Evolutionary conservation across 2,329 filamentous ascomycete species (phyloP), one percentile per base, ranked within the genome.

Genomic region (Sporothrix variecibatus): DNA sequence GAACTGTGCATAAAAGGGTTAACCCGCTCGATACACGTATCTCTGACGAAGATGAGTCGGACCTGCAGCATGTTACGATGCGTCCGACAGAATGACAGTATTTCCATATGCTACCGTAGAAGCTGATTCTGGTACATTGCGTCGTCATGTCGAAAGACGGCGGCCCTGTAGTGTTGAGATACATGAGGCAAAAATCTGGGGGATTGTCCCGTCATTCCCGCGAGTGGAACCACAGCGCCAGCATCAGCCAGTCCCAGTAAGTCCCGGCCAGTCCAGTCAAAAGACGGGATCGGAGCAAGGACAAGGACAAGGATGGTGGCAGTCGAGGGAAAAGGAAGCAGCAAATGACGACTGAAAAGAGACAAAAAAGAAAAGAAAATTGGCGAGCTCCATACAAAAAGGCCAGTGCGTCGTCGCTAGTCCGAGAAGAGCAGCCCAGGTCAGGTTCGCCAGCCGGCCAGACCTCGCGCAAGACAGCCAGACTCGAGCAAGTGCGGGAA

Each of bases 201-300:
- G 64, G 64, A 49, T 68, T 68, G n/a, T 68, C 64, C 64, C 64
- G 64, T 23, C 23, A 26, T 68, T 49, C 40, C 40, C 43, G 40
- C 15, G 40, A 23, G 60, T 23, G 60, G 34, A 34, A 17, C 23
- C 20, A 23, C 31, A n/a, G 7, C 51, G 9, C 56, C 20, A n/a
- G 49, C 20, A 23, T n/a, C 20, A 53, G 49, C 7, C 20, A 8
- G 49, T n/a, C 40, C 40, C 40, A 43, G 38, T 40, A 4, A 9
- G 38, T 40, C n/a, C 38, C 38, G 9, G 40, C 12, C 40, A 15
- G 40, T 43, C 40, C 40, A 43, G 40, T 43, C 12, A 12, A 11
- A 43, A 43, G 12, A 17, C 6, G 26, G 26, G 26, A 31, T 58
- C 62, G n/a, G n/a, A 43, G n/a, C 62, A 26, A 12, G 34, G 9